Evolutionary conservation across 768 basidiomycete species (phyloP).

Genomic region (Naganishia friedmannii): DNA sequence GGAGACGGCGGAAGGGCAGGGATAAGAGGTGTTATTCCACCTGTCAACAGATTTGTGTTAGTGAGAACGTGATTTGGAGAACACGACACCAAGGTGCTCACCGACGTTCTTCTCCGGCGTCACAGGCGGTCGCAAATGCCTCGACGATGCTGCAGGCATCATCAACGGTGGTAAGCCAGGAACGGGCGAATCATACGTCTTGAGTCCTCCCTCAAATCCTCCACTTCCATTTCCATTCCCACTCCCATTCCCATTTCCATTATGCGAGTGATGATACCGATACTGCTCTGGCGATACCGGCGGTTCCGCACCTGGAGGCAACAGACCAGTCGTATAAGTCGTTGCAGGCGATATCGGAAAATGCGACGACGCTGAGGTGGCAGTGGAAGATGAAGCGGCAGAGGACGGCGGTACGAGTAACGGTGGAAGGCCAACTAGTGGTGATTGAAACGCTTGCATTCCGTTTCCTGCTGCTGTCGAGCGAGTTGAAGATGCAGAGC

Average conservation of each 20-base stretch:
- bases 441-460: conserved; percentile 12
- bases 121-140: neutral
- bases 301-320: neutral
- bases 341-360: neutral
- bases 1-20: conserved; percentile 9
- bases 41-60: neutral
- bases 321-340: neutral
- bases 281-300: too few relatives aligned
- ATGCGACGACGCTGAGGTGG: neutral
- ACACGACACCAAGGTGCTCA: neutral
- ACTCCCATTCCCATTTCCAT: too few relatives aligned
- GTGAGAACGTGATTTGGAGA: neutral
- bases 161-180: conserved; percentile 13
- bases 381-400: neutral
- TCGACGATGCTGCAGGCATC: neutral
- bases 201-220: neutral
- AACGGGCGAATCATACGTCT: conserved; percentile 1
- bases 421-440: conserved; percentile 24
- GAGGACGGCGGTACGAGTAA: conserved; percentile 13
- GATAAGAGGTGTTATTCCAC: conserved; percentile 1
- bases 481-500: too few relatives aligned
- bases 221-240: too few relatives aligned
- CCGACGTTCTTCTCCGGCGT: neutral
- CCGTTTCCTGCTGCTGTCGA: neutral
- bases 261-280: too few relatives aligned